These are phyloP conservation scores for Magnaporthiopsis poae DNA, from an alignment of 2,329 filamentous ascomycete species.

Conservation along the genomic window DNA sequence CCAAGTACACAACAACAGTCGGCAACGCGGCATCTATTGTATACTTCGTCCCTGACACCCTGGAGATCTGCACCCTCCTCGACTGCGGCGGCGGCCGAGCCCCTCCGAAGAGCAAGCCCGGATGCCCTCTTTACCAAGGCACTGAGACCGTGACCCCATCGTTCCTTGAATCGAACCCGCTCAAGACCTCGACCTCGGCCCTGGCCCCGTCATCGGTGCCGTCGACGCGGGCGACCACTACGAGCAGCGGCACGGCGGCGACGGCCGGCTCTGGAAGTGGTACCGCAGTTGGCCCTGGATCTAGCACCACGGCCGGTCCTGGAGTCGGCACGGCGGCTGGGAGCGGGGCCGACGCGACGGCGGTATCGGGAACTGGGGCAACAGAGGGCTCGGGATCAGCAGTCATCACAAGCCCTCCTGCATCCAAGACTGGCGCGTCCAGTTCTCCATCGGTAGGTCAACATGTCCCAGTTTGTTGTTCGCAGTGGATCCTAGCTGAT, in stretches of 20 bases:
- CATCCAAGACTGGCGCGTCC: background rate
- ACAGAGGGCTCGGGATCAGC: background rate
- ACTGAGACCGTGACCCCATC: constrained; percentile 43
- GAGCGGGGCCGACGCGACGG: background rate
- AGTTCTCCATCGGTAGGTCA: background rate
- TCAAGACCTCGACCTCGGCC: background rate
- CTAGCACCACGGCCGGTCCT: background rate
- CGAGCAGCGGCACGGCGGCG: background rate
- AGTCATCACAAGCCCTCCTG: background rate
- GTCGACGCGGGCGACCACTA: background rate
- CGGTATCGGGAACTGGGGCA: background rate
- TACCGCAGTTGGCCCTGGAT: background rate
- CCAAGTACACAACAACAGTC: constrained; percentile 24
- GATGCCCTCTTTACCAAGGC: constrained; percentile 46
- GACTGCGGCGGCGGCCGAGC: constrained; percentile 61
- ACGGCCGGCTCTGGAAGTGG: background rate
- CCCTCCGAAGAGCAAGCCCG: constrained; percentile 54
- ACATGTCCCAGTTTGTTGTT: background rate
- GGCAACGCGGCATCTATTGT: constrained; percentile 35
- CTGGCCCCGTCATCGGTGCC: background rate
- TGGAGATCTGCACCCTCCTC: constrained; percentile 53
- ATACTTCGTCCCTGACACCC: constrained; percentile 53
- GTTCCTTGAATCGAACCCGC: constrained; percentile 28
- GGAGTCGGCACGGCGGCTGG: background rate
- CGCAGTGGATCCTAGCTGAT: background rate